Percentiles rank a stretch among this genome's conserved stretches.
These are phyloP conservation scores for Vitis rotundifolia DNA, from an alignment of 164 flowering plant species.

Conservation along the genomic window DNA sequence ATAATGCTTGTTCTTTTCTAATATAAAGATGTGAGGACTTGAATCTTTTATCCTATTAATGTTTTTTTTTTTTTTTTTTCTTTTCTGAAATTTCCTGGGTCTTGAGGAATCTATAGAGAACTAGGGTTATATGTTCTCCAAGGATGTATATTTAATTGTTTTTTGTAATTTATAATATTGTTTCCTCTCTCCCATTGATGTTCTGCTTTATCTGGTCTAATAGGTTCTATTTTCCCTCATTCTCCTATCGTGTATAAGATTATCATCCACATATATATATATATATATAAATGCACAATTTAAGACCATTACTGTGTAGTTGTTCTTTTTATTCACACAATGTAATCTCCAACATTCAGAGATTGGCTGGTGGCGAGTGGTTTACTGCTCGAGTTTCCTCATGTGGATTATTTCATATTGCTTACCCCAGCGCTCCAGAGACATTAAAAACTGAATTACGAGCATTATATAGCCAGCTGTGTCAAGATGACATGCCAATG, in stretches of 20 bases:
- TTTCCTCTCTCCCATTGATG: too few relatives aligned
- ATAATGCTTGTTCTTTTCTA: neutral
- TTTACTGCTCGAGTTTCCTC: conserved; percentile 97
- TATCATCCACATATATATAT: neutral
- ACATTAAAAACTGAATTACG: conserved; percentile 70
- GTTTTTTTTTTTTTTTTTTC: neutral
- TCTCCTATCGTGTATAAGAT: neutral
- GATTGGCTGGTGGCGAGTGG: conserved; percentile 98
- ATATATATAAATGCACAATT: neutral
- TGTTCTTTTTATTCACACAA: neutral
- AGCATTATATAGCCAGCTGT: conserved; percentile 75
- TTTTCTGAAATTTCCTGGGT: neutral
- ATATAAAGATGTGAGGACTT: neutral
- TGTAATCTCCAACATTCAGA: conserved; percentile 39
- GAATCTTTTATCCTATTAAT: neutral
- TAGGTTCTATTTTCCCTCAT: neutral
- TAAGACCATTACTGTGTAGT: neutral
- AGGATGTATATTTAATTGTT: too few relatives aligned
- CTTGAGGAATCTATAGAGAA: neutral
- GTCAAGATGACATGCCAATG: conserved; percentile 99
- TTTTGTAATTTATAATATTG: too few relatives aligned
- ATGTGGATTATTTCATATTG: conserved; percentile 95
- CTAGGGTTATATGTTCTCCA: neutral
- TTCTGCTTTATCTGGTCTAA: too few relatives aligned
- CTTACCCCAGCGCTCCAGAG: conserved; percentile 92